phyloP scores from a whole-genome alignment of 2,329 filamentous ascomycete species.

The Samsoniella hepiali region DNA sequence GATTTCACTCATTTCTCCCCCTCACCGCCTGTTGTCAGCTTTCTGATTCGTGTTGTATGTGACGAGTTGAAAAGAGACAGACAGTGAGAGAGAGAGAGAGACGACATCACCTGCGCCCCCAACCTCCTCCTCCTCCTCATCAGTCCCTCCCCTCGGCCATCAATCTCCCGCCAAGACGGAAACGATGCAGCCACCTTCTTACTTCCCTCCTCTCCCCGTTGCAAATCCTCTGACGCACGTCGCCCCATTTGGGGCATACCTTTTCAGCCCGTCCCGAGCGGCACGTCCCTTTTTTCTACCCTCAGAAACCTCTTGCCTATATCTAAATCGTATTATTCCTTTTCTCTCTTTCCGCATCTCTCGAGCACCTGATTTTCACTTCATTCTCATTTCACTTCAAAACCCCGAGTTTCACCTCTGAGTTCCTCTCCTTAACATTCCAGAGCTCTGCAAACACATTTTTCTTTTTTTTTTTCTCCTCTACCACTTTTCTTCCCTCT shows the following conservation, averaged over 20 bases:
- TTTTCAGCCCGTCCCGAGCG: not conserved
- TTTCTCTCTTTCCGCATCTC: not conserved
- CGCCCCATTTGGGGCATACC: not conserved
- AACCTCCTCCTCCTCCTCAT: not conserved
- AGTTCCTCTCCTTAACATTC: constrained; percentile 11
- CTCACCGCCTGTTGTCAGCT: not conserved
- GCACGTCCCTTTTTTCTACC: no score
- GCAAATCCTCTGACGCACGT: constrained; percentile 1
- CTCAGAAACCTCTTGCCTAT: not conserved
- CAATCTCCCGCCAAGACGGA: not conserved
- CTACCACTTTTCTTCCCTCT: not conserved
- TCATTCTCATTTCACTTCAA: not conserved
- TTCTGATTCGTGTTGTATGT: not conserved
- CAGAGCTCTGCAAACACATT: not conserved
- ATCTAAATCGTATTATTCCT: not conserved
- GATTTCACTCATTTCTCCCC: not conserved
- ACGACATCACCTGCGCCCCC: not conserved
- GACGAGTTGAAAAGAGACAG: not conserved
- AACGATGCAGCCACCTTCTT: constrained; percentile 10
- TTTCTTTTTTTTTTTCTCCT: not conserved
- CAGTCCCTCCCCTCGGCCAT: not conserved
- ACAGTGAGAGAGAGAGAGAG: not conserved
- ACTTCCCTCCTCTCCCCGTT: not conserved
- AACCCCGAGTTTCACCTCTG: constrained; percentile 3
- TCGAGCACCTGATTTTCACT: not conserved